phyloP scores from a whole-genome alignment of 1,284 basidiomycete genomes.

The Gymnopus androsaceus region DNA sequence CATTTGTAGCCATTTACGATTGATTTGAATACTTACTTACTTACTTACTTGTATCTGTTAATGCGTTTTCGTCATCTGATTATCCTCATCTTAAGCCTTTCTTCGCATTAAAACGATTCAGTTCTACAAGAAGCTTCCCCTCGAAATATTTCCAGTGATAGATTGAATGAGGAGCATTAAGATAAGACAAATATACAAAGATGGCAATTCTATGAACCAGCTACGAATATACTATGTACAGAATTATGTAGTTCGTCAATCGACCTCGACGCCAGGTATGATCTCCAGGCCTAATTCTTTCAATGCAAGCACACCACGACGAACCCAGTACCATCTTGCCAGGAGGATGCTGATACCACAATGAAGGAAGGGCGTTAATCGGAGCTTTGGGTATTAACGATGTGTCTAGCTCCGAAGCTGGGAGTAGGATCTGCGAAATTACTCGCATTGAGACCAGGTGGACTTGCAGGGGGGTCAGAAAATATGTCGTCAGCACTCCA shows the following conservation, averaged over 20 bases:
- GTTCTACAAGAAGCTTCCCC: too few relatives aligned
- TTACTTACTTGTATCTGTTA: too few relatives aligned
- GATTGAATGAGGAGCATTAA: too few relatives aligned
- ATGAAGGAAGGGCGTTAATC: neutral
- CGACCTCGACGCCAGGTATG: conserved; percentile 23
- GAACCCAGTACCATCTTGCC: conserved; percentile 53
- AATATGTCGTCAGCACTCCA: neutral
- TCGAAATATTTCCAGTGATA: too few relatives aligned
- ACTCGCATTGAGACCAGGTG: neutral
- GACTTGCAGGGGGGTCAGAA: neutral
- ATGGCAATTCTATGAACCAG: neutral
- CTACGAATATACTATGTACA: neutral
- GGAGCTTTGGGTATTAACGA: neutral
- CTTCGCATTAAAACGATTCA: too few relatives aligned
- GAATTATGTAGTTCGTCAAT: too few relatives aligned
- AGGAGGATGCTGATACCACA: conserved; percentile 57
- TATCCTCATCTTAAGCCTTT: too few relatives aligned
- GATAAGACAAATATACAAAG: too few relatives aligned
- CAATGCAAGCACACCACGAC: conserved; percentile 50
- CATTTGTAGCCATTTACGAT: too few relatives aligned
- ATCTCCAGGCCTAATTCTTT: conserved; percentile 49
- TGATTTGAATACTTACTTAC: too few relatives aligned
- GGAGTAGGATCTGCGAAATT: neutral
- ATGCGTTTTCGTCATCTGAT: too few relatives aligned
- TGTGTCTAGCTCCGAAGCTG: neutral